Conservation (phyloP, 2,329 filamentous ascomycete genomes). For the Aureobasidium melanogenum region DNA sequence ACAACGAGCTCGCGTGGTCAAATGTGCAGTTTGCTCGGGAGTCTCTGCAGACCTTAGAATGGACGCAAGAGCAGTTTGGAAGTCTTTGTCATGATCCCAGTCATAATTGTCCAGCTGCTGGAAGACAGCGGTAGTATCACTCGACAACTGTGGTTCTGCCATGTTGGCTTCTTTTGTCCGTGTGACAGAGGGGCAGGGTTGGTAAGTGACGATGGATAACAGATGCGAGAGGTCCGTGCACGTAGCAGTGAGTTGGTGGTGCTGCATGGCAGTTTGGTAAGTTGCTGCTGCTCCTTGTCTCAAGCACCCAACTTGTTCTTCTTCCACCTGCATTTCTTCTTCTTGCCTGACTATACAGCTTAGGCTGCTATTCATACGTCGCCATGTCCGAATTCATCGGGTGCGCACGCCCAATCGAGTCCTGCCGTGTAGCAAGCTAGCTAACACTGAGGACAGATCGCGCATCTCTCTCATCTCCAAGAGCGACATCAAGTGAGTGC, state of each 20-base stretch:
- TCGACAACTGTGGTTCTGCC: slow-evolving; percentile 14
- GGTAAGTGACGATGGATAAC: neutral
- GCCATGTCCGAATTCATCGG: slow-evolving; percentile 55
- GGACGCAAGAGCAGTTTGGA: slow-evolving; percentile 57
- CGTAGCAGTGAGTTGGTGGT: neutral
- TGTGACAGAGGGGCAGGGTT: neutral
- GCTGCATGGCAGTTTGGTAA: neutral
- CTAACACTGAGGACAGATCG: slow-evolving; percentile 48
- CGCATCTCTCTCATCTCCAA: slow-evolving; percentile 95
- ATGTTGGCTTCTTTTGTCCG: slow-evolving; percentile 12
- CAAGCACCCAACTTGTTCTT: neutral
- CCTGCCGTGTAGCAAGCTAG: slow-evolving; percentile 25
- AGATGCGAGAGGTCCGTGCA: neutral
- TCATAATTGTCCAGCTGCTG: slow-evolving; percentile 56
- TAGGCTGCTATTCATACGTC: slow-evolving; percentile 5
- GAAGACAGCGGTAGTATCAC: slow-evolving; percentile 35
- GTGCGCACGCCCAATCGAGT: slow-evolving; percentile 39
- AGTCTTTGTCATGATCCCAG: slow-evolving; percentile 60
- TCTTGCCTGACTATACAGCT: neutral
- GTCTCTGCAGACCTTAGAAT: slow-evolving; percentile 53
- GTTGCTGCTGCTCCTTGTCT: neutral
- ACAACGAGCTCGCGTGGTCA: slow-evolving; percentile 58
- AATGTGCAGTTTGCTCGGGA: slow-evolving; percentile 45
- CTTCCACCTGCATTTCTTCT: slow-evolving; percentile 2
- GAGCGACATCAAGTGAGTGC: slow-evolving; percentile 83